A percentile compares a stretch with the other conserved stretches of the same genome.
phyloP scores from a whole-genome alignment of 192 early-diverging fungal genomes.

The Spinellus fusiger region DNA sequence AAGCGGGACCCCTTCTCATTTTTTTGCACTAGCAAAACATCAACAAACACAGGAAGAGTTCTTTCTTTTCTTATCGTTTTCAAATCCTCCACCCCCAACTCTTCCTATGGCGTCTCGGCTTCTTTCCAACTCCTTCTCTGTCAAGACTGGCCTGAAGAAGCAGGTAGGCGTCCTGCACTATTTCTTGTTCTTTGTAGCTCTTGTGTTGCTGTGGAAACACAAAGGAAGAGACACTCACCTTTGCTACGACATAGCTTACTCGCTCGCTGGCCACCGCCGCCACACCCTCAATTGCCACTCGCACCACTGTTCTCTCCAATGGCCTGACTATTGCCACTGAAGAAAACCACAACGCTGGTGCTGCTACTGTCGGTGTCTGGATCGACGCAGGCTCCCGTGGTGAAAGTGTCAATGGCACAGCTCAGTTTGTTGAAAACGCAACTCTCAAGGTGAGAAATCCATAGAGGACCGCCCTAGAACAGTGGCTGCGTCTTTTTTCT shows the following conservation, averaged over 20 bases:
- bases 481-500: background rate
- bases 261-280: slow-evolving; percentile 52
- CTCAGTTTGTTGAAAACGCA: slow-evolving; percentile 97
- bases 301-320: slow-evolving; percentile 67
- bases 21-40: too few species aligned
- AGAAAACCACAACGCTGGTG: slow-evolving; percentile 66
- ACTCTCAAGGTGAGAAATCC: slow-evolving; percentile 89
- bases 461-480: too few species aligned
- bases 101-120: slow-evolving; percentile 26
- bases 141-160: slow-evolving; percentile 13
- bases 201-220: background rate
- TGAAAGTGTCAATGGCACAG: slow-evolving; percentile 84
- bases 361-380: slow-evolving; percentile 86
- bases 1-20: too few species aligned
- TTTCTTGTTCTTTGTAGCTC: slow-evolving; percentile 4
- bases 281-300: slow-evolving; percentile 39
- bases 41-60: too few species aligned
- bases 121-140: slow-evolving; percentile 28
- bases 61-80: background rate
- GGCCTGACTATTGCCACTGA: slow-evolving; percentile 85
- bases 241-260: too few species aligned
- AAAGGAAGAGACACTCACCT: too few species aligned
- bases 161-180: background rate
- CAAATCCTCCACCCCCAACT: slow-evolving; percentile 11
- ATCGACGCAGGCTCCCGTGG: slow-evolving; percentile 82